Percentiles rank a stretch among this genome's conserved stretches.
These are phyloP conservation scores for Stagonosporopsis tanaceti DNA, from an alignment of 2,329 filamentous ascomycete species.

Conservation along the genomic window DNA sequence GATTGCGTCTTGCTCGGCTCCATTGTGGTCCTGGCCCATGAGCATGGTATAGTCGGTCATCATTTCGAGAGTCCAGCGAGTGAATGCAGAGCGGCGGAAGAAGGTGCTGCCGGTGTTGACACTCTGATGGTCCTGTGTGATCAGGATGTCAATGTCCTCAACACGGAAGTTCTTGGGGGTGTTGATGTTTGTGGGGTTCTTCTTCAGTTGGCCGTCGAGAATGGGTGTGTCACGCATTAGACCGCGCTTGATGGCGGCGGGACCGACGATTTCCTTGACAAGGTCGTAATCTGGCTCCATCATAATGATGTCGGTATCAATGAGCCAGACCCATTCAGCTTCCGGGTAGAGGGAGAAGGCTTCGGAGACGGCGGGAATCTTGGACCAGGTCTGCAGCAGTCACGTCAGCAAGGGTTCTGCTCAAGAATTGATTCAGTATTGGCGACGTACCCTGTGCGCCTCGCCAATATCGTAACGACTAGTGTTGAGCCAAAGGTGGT, in stretches of 20 bases:
- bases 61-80: constrained; percentile 49
- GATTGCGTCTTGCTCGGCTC: constrained; percentile 49
- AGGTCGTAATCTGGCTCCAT: constrained; percentile 49
- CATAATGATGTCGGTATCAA: constrained; percentile 53
- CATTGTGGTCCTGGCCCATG: constrained; percentile 43
- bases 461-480: constrained; percentile 50
- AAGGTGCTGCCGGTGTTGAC: constrained; percentile 53
- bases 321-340: constrained; percentile 53
- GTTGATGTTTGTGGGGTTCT: constrained; percentile 38
- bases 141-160: constrained; percentile 50
- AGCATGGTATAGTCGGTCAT: constrained; percentile 51
- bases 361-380: constrained; percentile 52
- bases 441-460: constrained; percentile 42
- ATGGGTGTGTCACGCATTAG: constrained; percentile 38
- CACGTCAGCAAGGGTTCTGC: neutral
- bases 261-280: constrained; percentile 43
- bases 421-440: neutral
- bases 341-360: constrained; percentile 49
- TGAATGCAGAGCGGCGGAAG: constrained; percentile 50
- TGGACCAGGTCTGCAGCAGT: constrained; percentile 46
- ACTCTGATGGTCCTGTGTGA: constrained; percentile 52
- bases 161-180: constrained; percentile 39
- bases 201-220: constrained; percentile 38
- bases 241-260: constrained; percentile 40
- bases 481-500: constrained; percentile 52